Percentiles rank a stretch among this genome's conserved stretches.
Conservation (phyloP, 2,329 filamentous ascomycete genomes). For the Beauveria scarabaeidicola region DNA sequence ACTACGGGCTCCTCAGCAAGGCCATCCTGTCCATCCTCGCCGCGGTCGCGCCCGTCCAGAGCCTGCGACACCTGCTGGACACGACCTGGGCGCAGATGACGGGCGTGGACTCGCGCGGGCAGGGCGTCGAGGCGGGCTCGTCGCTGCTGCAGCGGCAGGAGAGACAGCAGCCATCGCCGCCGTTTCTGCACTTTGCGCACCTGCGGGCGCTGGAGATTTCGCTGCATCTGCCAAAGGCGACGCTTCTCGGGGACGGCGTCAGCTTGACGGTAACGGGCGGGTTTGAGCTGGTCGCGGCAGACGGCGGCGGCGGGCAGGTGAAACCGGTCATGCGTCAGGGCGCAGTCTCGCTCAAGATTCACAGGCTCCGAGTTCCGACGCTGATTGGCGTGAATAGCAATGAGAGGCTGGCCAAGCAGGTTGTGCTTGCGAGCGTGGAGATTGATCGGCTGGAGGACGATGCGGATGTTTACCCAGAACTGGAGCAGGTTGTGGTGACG, state of each 20-base stretch:
- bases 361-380: slow-evolving; percentile 53
- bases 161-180: slow-evolving; percentile 17
- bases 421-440: slow-evolving; percentile 54
- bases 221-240: slow-evolving; percentile 58
- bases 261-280: slow-evolving; percentile 40
- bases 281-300: slow-evolving; percentile 26
- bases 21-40: slow-evolving; percentile 42
- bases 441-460: slow-evolving; percentile 43
- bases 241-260: slow-evolving; percentile 54
- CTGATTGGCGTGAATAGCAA: slow-evolving; percentile 66
- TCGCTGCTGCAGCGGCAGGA: not conserved
- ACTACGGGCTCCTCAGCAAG: slow-evolving; percentile 67
- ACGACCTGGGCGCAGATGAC: slow-evolving; percentile 26
- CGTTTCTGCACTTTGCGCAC: slow-evolving; percentile 24
- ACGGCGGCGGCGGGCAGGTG: slow-evolving; percentile 13
- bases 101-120: slow-evolving; percentile 16
- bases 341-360: slow-evolving; percentile 35
- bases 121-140: slow-evolving; percentile 9
- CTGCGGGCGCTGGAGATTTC: slow-evolving; percentile 43
- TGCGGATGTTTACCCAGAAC: slow-evolving; percentile 42
- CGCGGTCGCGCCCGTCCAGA: slow-evolving; percentile 18
- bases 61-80: slow-evolving; percentile 22
- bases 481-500: slow-evolving; percentile 55
- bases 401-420: slow-evolving; percentile 58
- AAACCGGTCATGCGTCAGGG: slow-evolving; percentile 20